A percentile compares a stretch with the other conserved stretches of the same genome.
Evolutionary conservation across 305 asterid genomes (phyloP).

Genomic region (Fraxinus albicans): DNA sequence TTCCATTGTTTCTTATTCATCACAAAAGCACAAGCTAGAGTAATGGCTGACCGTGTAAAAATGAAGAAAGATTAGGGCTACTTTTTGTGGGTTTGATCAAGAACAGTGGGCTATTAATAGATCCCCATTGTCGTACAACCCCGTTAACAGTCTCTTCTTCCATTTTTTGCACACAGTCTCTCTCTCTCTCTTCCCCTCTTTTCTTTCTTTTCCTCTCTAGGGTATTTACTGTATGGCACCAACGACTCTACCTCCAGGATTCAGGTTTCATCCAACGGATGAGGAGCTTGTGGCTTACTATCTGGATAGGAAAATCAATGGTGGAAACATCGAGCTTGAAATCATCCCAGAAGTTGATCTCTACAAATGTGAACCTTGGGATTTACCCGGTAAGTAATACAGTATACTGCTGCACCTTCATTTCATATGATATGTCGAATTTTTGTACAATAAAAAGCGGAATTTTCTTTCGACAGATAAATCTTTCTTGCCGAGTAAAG

Average conservation of each 20-base stretch:
- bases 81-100: slow-evolving; percentile 46
- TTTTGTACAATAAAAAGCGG: not conserved
- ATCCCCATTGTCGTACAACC: slow-evolving; percentile 24
- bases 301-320: slow-evolving; percentile 59
- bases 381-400: slow-evolving; percentile 50
- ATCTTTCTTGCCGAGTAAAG: slow-evolving; percentile 61
- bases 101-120: slow-evolving; percentile 33
- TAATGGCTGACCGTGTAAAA: slow-evolving; percentile 27
- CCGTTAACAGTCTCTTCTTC: not conserved
- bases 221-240: slow-evolving; percentile 36
- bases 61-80: slow-evolving; percentile 49
- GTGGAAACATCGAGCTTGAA: slow-evolving; percentile 52
- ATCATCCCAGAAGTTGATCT: slow-evolving; percentile 66
- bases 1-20: not conserved
- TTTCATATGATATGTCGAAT: not conserved
- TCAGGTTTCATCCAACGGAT: slow-evolving; percentile 72
- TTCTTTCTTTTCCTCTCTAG: not conserved
- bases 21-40: not conserved
- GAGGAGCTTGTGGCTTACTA: slow-evolving; percentile 75
- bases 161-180: not conserved
- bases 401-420: not conserved
- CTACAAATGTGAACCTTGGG: slow-evolving; percentile 81
- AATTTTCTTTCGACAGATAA: slow-evolving; percentile 34
- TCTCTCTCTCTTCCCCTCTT: not conserved
- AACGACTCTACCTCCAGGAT: slow-evolving; percentile 66